Evolutionary conservation across 768 basidiomycete species (phyloP).

Genomic region (Kwoniella newhampshirensis): DNA sequence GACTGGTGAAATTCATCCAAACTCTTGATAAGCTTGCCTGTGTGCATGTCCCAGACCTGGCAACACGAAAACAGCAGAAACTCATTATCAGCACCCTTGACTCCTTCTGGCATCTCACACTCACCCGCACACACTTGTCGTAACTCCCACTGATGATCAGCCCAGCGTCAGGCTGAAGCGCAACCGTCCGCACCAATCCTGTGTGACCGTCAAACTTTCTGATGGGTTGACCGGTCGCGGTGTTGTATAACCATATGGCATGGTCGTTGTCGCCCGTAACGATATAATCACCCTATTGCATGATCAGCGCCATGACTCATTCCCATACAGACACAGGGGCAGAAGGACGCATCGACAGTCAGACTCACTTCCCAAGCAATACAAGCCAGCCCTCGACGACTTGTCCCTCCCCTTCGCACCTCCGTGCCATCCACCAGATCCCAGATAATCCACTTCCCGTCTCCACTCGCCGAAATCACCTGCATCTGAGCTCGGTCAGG

Average conservation of each 20-base stretch:
- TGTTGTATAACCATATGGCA: constrained; percentile 27
- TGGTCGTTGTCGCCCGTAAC: constrained; percentile 31
- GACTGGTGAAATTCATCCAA: constrained; percentile 5
- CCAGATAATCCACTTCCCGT: constrained; percentile 34
- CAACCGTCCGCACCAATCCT: constrained; percentile 32
- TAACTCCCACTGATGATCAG: constrained; percentile 37
- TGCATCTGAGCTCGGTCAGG: no score
- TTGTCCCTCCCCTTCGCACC: constrained; percentile 10
- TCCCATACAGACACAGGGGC: no score
- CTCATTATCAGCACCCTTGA: background rate
- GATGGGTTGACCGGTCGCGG: constrained; percentile 9
- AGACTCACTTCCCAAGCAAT: constrained; percentile 36
- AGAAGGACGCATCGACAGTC: background rate
- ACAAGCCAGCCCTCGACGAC: constrained; percentile 34
- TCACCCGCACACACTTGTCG: constrained; percentile 32
- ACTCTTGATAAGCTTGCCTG: constrained; percentile 19
- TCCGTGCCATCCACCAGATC: constrained; percentile 15
- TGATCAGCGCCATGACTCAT: background rate
- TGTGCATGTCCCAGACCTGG: constrained; percentile 26
- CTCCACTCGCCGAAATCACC: constrained; percentile 30
- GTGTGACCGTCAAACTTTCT: constrained; percentile 31
- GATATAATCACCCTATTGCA: constrained; percentile 29
- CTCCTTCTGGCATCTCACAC: background rate
- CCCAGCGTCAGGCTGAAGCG: constrained; percentile 12
- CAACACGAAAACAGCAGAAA: background rate